Evolutionary conservation across 495 filamentous ascomycete genomes (phyloP), one percentile per base, ranked within the genome.

Genomic region (Penicillium daleae): DNA sequence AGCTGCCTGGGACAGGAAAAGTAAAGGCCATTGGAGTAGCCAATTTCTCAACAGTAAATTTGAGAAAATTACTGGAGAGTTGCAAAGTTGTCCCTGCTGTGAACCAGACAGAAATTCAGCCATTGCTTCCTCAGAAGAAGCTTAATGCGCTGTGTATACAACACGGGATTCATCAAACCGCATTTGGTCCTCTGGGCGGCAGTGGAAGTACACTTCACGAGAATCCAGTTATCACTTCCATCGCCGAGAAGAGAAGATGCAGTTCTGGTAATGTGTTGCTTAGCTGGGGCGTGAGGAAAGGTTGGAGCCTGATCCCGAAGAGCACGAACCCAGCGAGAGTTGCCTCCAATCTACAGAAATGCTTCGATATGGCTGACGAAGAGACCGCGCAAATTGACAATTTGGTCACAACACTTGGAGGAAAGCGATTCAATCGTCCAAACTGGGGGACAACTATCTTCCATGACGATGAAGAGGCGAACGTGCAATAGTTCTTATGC

Each of bases 121-220:
- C 84, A 0, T 78, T 74, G 55, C 74, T 90, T 9, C 86, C 87
- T 59, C 86, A 90, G 68, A 70, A 74, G 24, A 75, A 75, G 9
- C 84, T 89, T 59, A 70, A 76, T 56, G 77, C 81, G 2, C 87
- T 71, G 56, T 80, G 86, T 68, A 71, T 75, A 31, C 66, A 70
- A 17, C 78, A 82, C 22, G 80, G 80, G 1, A 85, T 91, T 52
- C 85, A 85, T 60, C 76, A 89, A 21, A 85, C 83, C 32, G 85
- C 86, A 33, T 90, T 90, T 70, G 87, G 83, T 6, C 87, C 88
- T 0, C 82, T 90, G 27, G 88, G 85, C 49, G 80, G 78, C 2
- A 63, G 64, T 49, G 70, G 65, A 8, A 74, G 69, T 56, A 85
- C 67, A 13, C 56, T 87, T 6, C 86, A 86, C 61, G 78, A 87